phyloP scores from a whole-genome alignment of 257 asterid species.

The Solanum medicagineum region DNA sequence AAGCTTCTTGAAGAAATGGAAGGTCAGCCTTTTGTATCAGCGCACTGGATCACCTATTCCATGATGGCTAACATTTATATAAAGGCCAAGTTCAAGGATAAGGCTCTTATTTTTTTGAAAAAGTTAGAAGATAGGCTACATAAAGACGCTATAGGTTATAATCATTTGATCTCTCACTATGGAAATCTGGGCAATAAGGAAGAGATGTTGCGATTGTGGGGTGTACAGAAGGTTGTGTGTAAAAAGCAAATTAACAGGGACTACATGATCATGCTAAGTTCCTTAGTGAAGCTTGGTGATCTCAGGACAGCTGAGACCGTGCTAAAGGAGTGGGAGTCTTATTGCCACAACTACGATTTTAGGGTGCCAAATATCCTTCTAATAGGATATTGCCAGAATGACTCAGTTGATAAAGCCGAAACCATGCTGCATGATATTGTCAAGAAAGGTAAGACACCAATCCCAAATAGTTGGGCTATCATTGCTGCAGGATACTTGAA shows the following conservation, averaged over 20 bases:
- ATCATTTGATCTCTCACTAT: conserved; percentile 50
- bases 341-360: conserved; percentile 28
- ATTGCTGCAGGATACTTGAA: conserved; percentile 34
- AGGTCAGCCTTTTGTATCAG: conserved; percentile 13
- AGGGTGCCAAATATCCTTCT: conserved; percentile 45
- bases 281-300: conserved; percentile 49
- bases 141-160: conserved; percentile 35
- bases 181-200: conserved; percentile 31
- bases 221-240: conserved; percentile 29
- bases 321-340: conserved; percentile 41
- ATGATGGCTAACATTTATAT: conserved; percentile 28
- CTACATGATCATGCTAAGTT: conserved; percentile 40
- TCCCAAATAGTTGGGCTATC: conserved; percentile 50
- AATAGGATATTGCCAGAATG: conserved; percentile 50
- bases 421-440: conserved; percentile 21
- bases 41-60: conserved; percentile 46
- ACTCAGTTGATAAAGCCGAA: conserved; percentile 31
- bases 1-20: conserved; percentile 46
- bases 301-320: conserved; percentile 30
- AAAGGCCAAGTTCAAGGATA: conserved; percentile 31
- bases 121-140: conserved; percentile 28
- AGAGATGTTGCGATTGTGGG: conserved; percentile 51
- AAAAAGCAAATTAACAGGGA: conserved; percentile 52
- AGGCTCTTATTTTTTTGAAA: conserved; percentile 30
- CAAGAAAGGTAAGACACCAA: conserved; percentile 29